phyloP scores from a whole-genome alignment of 768 basidiomycete species.

The Coprinopsis marcescibilis region DNA sequence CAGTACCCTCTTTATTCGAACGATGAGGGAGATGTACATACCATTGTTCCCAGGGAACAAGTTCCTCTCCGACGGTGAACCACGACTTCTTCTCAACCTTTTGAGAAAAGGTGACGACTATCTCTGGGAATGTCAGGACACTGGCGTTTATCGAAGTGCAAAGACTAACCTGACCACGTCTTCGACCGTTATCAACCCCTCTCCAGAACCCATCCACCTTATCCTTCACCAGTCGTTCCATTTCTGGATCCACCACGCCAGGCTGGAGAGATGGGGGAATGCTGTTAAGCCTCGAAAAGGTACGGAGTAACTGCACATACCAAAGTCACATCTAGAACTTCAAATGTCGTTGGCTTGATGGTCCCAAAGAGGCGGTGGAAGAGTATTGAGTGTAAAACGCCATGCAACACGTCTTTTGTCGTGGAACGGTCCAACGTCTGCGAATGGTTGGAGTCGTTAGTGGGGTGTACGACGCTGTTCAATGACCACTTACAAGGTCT shows the following conservation, averaged over 20 bases:
- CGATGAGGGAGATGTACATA: conserved; percentile 20
- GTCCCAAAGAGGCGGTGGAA: conserved; percentile 82
- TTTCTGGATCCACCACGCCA: conserved; percentile 67
- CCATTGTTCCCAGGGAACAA: conserved; percentile 88
- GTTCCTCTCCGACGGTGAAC: conserved; percentile 75
- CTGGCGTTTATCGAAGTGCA: too few relatives aligned
- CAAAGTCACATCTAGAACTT: conserved; percentile 82
- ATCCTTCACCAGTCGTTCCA: conserved; percentile 65
- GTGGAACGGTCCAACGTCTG: conserved; percentile 70
- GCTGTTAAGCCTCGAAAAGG: too few relatives aligned
- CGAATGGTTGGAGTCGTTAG: neutral
- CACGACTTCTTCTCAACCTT: conserved; percentile 73
- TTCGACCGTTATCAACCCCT: conserved; percentile 50
- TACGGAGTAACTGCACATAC: conserved; percentile 32
- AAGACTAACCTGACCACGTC: conserved; percentile 50
- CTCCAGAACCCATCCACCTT: conserved; percentile 80
- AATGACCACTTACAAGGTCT: conserved; percentile 33
- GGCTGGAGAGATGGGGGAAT: conserved; percentile 38
- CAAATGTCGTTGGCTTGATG: conserved; percentile 69
- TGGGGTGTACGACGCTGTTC: neutral
- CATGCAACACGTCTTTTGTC: conserved; percentile 68
- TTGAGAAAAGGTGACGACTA: conserved; percentile 71
- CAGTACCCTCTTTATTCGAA: neutral
- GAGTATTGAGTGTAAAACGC: conserved; percentile 73
- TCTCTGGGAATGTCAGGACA: too few relatives aligned